Base-by-base conservation (phyloP, 2,329 filamentous ascomycete genomes). In the Fusarium abutilonis region DNA sequence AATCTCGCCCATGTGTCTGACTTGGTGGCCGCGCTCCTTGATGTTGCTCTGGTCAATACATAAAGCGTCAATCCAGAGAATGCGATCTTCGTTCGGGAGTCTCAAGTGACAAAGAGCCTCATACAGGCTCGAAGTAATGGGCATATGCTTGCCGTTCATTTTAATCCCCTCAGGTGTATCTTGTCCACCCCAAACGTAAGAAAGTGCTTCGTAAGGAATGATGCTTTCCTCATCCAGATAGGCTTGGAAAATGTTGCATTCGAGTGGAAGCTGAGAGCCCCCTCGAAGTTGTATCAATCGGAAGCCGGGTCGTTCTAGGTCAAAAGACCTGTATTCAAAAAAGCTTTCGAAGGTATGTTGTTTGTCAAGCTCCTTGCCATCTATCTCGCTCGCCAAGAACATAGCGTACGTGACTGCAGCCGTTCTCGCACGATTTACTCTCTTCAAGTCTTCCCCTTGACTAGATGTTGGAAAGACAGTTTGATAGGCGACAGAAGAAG, bases 11-110 rank as follows among this genome's bases (percentile, higher is more conserved):
- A 64, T 64, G 0, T 6, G 32, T 1, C n/a, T 13, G 1, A 64
- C 62, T 35, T 64, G 60, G 2, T 64, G 62, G 0, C 60, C 42
- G 0, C 56, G 51, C 6, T 64, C 62, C 0, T 34, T 46, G 7
- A 44, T 40, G 6, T 62, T 62, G 0, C 0, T 47, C 5, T 64
- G 62, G 0, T 64, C 46, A 3, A 64, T 64, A 3, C 35, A 63
- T 0, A 64, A 1, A 6, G 60, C 60, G 31, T 64, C 60, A 0
- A 53, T 2, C 62, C 62, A 64, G 0, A 64, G 34, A 0, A 57
- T 29, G 0, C 41, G 48, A 2, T 64, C 62, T 2, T 41, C 9
- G 0, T 44, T 1, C 0, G 21, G 8, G 0, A 4, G 4, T 2
- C 56, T 34, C 2, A 64, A 3, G 1, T 45, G 26, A 0, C 1